Base-by-base conservation (phyloP, 2,329 filamentous ascomycete species). In the Coniochaeta sp. region DNA sequence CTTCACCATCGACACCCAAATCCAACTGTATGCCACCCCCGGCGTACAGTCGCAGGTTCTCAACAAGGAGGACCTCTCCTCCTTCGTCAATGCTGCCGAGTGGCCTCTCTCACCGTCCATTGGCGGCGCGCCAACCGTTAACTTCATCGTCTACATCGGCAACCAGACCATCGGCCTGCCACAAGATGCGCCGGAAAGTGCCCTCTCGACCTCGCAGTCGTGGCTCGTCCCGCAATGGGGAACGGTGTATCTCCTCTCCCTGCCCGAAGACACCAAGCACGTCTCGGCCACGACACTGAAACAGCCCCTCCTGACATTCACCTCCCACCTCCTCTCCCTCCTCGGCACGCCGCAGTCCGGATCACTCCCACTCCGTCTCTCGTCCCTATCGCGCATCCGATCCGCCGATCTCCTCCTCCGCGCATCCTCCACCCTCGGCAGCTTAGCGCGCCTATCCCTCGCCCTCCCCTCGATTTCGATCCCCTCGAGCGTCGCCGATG, bases 201-300 rank as follows among this genome's bases (percentile, higher is more conserved):
- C 71, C 51, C 61, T 65, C 2, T 71, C 72, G 27, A 78, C 73
- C 3, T 78, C 81, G 1, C 82, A 81, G 61, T 84, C 81, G 31
- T 97, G 92, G 92, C 78, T 96, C 57, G 87, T 99, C 42, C 94
- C 94, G 0, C 94, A 99, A 71, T 99, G 94, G 94, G 94, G 94
- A 32, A 78, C 79, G 14, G 79, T 85, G 9, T 83, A 82, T 58
- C 70, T 83, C 13, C 74, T 95, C 49, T 62, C 72, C 28, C 65
- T 72, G 9, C 70, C 71, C 8, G 62, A 67, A 46, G 65, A 68
- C 38, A 71, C 69, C 30, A 55, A 68, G 7, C 76, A 81, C 55
- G 78, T 96, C 9, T 73, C 81, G 1, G 75, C 77, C 8, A 78
- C 85, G 8, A 78, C 82, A 24, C 78, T 99, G 22, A 85, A 85